These are phyloP conservation scores for Dactylis glomerata DNA, from an alignment of 176 grass and related monocot species.

Conservation along the genomic window DNA sequence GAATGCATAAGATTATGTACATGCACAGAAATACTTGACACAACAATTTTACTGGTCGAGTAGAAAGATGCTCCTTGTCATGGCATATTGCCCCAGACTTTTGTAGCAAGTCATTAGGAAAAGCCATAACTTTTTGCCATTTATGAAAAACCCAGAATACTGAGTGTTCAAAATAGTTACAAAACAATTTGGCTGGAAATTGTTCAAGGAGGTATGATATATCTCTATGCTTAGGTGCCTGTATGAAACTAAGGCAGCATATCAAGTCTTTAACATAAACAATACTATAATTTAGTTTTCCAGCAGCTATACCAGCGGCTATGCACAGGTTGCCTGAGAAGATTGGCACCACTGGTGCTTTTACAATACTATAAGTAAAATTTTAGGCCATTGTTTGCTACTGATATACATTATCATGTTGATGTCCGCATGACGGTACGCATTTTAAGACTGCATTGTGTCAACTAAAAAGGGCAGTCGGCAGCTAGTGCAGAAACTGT, in stretches of 20 bases:
- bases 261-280: not conserved
- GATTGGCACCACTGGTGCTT: not conserved
- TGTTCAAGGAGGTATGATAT: not conserved
- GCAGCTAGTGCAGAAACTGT: conserved; percentile 18
- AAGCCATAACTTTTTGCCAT: not conserved
- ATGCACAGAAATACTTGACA: conserved; percentile 19
- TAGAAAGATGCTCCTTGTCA: conserved; percentile 9
- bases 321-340: conserved; percentile 1
- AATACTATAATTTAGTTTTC: not conserved
- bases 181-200: conserved; percentile 5
- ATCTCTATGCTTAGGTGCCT: not conserved
- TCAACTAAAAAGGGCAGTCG: not conserved
- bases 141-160: not conserved
- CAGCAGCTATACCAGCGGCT: conserved; percentile 1
- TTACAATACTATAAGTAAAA: conserved; percentile 19
- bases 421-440: not conserved
- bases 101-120: not conserved
- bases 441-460: not conserved
- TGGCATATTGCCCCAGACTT: not conserved
- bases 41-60: conserved; percentile 1
- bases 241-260: conserved; percentile 10
- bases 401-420: not conserved
- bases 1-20: conserved; percentile 29
- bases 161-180: not conserved
- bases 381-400: not conserved